These are phyloP conservation scores for Zymoseptoria pseudotritici DNA, from an alignment of 2,329 filamentous ascomycete genomes.

Conservation along the genomic window DNA sequence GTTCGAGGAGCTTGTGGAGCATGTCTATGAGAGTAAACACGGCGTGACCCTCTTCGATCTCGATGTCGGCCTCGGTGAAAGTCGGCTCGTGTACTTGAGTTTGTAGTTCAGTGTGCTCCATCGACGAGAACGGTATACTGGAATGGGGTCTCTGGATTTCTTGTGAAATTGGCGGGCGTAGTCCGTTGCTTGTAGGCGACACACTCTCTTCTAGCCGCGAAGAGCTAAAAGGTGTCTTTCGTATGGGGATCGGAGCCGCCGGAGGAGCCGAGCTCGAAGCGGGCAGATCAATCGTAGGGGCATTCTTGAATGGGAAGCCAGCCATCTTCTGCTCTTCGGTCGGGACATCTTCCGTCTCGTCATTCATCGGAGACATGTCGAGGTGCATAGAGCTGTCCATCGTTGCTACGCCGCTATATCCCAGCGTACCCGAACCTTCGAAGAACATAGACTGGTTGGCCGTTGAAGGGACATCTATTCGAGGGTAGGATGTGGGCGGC, in stretches of 20 bases:
- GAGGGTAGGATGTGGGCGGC: slow-evolving; percentile 2
- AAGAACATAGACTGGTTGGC: slow-evolving; percentile 13
- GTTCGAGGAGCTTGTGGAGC: slow-evolving; percentile 35
- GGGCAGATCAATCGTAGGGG: background rate
- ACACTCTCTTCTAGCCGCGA: background rate
- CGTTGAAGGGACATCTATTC: slow-evolving; percentile 1
- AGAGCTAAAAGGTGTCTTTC: background rate
- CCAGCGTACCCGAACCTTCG: slow-evolving; percentile 14
- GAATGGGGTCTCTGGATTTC: background rate
- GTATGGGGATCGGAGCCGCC: background rate
- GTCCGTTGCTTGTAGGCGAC: background rate
- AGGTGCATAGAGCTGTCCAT: slow-evolving; percentile 9
- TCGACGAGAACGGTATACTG: background rate
- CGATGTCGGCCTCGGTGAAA: slow-evolving; percentile 11
- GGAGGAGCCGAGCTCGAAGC: background rate
- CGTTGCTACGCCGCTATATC: slow-evolving; percentile 8
- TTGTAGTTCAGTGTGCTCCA: background rate
- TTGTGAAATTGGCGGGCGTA: background rate
- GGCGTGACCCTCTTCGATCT: slow-evolving; percentile 20
- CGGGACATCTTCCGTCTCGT: background rate
- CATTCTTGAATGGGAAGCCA: background rate
- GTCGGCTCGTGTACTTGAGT: background rate
- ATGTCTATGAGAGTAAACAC: slow-evolving; percentile 38
- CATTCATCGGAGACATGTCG: background rate
- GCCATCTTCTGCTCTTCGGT: background rate